Evolutionary conservation across 768 basidiomycete genomes (phyloP).

Genomic region (Pholiota molesta): DNA sequence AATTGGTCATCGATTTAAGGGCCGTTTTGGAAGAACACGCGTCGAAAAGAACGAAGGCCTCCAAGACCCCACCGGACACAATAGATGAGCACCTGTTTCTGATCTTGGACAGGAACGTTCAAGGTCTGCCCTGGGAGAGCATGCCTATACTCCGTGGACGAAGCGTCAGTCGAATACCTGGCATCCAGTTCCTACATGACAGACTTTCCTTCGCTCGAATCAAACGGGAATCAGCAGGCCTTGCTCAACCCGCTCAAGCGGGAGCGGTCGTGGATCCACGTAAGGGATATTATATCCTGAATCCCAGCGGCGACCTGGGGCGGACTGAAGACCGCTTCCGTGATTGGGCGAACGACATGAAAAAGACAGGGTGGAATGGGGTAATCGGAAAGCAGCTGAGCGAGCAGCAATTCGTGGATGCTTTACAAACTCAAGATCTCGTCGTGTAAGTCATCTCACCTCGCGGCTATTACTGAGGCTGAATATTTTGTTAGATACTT

Average conservation of each 20-base stretch:
- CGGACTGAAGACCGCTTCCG: conserved; percentile 84
- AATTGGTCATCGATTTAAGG: conserved; percentile 87
- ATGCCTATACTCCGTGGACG: conserved; percentile 83
- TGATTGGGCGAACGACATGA: conserved; percentile 78
- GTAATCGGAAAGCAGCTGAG: conserved; percentile 74
- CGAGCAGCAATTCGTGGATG: conserved; percentile 81
- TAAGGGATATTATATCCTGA: conserved; percentile 83
- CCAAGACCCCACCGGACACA: conserved; percentile 8
- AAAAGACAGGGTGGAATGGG: conserved; percentile 80
- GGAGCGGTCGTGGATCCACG: conserved; percentile 62
- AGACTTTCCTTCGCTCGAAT: conserved; percentile 65
- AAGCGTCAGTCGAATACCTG: conserved; percentile 93
- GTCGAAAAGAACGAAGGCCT: conserved; percentile 33
- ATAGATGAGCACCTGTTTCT: conserved; percentile 81
- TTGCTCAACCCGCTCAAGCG: conserved; percentile 33
- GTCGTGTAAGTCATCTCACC: conserved; percentile 75
- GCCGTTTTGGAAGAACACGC: conserved; percentile 74
- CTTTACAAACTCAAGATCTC: conserved; percentile 74
- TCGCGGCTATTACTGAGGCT: not conserved
- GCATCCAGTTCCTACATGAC: conserved; percentile 85
- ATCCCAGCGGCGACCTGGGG: conserved; percentile 89
- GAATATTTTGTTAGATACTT: conserved; percentile 71
- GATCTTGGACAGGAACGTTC: conserved; percentile 86
- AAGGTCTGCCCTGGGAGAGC: conserved; percentile 94
- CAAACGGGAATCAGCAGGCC: conserved; percentile 30